Percentiles rank a stretch among this genome's conserved stretches.
These are phyloP conservation scores for Leishmania braziliensis DNA, from an alignment of 208 protist genomes.

Conservation along the genomic window DNA sequence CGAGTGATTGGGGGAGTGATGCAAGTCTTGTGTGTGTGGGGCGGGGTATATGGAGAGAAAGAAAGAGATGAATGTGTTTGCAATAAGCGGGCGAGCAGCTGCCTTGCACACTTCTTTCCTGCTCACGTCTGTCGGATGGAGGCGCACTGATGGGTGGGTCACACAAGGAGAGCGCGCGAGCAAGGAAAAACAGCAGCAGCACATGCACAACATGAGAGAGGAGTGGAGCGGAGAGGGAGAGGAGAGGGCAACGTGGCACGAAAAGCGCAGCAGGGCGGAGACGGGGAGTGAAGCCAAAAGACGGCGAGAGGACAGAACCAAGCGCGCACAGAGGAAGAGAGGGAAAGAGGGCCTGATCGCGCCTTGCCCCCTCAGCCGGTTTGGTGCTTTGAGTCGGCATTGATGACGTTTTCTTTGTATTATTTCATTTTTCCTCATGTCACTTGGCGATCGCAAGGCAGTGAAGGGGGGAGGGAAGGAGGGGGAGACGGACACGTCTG, in stretches of 20 bases:
- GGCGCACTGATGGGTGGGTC: too few species aligned
- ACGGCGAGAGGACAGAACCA: background rate
- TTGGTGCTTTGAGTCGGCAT: background rate
- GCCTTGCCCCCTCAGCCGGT: background rate
- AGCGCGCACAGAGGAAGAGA: background rate
- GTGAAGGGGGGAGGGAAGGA: background rate
- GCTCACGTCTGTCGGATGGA: background rate
- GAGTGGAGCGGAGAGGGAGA: background rate
- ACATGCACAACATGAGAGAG: background rate
- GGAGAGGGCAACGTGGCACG: background rate
- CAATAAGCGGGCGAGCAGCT: background rate
- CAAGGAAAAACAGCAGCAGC: background rate
- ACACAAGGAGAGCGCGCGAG: background rate
- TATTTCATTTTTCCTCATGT: background rate
- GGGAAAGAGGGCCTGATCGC: background rate
- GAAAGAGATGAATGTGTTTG: background rate
- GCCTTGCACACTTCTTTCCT: background rate
- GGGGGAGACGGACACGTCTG: background rate
- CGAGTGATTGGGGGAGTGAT: background rate
- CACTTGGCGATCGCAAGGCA: background rate
- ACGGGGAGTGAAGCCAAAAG: background rate
- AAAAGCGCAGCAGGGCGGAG: background rate
- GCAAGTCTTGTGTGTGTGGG: background rate
- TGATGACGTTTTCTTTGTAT: too few species aligned
- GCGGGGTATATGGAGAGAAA: background rate